Evolutionary conservation across 306 rosid species (phyloP).

Genomic region (Arachis hypogaea): DNA sequence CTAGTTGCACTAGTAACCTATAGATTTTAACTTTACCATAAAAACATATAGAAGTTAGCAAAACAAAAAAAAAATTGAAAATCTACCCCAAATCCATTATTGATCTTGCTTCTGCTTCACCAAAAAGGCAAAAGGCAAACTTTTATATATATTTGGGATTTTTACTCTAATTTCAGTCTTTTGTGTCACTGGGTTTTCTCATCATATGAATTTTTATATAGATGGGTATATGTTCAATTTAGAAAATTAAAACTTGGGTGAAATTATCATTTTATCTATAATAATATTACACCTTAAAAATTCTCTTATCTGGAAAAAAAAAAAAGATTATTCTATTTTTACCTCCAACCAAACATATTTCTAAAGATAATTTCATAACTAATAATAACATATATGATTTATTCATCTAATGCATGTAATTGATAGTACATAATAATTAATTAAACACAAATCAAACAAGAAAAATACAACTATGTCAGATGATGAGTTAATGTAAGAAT

Average conservation of each 20-base stretch:
- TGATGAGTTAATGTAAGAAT: not conserved
- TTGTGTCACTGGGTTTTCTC: slow-evolving; percentile 5
- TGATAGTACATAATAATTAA: slow-evolving; percentile 16
- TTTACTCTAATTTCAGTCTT: not conserved
- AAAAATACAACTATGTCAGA: slow-evolving; percentile 7
- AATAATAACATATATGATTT: not conserved
- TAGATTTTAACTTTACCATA: no score
- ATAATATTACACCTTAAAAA: no score
- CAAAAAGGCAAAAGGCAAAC: not conserved
- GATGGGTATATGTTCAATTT: not conserved
- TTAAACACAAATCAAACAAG: not conserved
- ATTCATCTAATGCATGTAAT: slow-evolving; percentile 15
- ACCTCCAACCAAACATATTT: no score
- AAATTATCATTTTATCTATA: no score
- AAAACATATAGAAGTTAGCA: not conserved
- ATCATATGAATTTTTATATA: not conserved
- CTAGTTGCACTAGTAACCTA: not conserved
- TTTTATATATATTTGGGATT: not conserved
- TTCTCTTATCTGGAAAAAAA: no score
- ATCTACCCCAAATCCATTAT: not conserved
- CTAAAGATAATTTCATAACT: no score
- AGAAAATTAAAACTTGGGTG: no score
- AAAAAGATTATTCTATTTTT: no score
- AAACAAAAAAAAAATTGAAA: no score
- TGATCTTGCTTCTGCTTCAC: not conserved